phyloP scores from a whole-genome alignment of 2,329 filamentous ascomycete genomes.

The Didymella pinodella region DNA sequence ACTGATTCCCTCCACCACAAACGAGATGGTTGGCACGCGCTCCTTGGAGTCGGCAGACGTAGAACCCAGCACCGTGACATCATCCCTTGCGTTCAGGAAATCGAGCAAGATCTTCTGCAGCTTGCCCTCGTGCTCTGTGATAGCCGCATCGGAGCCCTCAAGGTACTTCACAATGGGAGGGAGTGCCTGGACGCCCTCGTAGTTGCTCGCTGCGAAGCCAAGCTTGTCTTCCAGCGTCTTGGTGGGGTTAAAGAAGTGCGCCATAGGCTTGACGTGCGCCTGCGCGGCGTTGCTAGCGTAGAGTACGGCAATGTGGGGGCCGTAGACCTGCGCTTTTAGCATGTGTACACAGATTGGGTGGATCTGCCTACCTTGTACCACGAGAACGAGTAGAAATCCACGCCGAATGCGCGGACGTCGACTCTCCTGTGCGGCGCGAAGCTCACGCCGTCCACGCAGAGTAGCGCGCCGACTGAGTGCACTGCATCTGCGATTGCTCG shows the following conservation, averaged over 20 bases:
- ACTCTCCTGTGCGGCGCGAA: slow-evolving; percentile 76
- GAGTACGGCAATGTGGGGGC: slow-evolving; percentile 75
- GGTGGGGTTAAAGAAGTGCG: slow-evolving; percentile 72
- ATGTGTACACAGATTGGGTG: background rate
- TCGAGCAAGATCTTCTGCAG: slow-evolving; percentile 67
- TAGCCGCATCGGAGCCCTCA: slow-evolving; percentile 50
- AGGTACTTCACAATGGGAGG: slow-evolving; percentile 70
- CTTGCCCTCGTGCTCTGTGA: slow-evolving; percentile 66
- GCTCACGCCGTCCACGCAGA: slow-evolving; percentile 79
- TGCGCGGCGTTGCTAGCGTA: slow-evolving; percentile 70
- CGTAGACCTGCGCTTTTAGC: slow-evolving; percentile 64
- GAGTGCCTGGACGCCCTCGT: slow-evolving; percentile 72
- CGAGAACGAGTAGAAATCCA: slow-evolving; percentile 79
- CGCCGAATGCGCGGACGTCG: slow-evolving; percentile 72
- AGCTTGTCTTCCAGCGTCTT: slow-evolving; percentile 71
- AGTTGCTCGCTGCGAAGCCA: slow-evolving; percentile 72
- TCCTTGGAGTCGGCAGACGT: slow-evolving; percentile 56
- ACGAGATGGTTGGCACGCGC: slow-evolving; percentile 73
- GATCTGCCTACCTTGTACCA: slow-evolving; percentile 72
- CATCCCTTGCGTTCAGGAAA: slow-evolving; percentile 63
- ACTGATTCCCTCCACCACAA: slow-evolving; percentile 65
- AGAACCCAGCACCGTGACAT: slow-evolving; percentile 68
- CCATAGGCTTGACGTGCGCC: slow-evolving; percentile 62
- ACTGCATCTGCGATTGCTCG: slow-evolving; percentile 63
- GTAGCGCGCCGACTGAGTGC: slow-evolving; percentile 62